phyloP scores from a whole-genome alignment of 108 stramenopile genomes.

The Cyclotella choctawhatcheeana region DNA sequence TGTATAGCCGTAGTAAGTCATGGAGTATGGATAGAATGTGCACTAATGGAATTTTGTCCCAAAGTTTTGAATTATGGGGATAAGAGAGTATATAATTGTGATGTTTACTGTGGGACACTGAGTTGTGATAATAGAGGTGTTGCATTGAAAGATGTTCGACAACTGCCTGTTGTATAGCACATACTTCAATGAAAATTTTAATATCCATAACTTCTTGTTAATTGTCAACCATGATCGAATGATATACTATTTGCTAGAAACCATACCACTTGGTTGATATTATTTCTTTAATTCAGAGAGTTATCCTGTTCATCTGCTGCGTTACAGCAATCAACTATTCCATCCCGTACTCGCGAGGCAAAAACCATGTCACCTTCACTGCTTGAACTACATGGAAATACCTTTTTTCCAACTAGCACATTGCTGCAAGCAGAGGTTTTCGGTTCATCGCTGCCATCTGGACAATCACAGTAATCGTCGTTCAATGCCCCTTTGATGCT shows the following conservation, averaged over 20 bases:
- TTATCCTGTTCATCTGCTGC: conserved; percentile 80
- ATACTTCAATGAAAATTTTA: too few species aligned
- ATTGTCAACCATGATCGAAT: too few species aligned
- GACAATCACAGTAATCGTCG: conserved; percentile 85
- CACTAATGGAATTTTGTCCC: conserved; percentile 55
- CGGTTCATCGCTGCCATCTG: conserved; percentile 75
- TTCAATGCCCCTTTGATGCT: conserved; percentile 48
- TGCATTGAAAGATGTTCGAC: background rate
- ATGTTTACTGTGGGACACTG: conserved; percentile 57
- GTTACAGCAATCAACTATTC: conserved; percentile 70
- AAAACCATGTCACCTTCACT: conserved; percentile 45
- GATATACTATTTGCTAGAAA: too few species aligned
- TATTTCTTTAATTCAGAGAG: too few species aligned
- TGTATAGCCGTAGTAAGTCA: conserved; percentile 76
- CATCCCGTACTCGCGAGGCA: conserved; percentile 68
- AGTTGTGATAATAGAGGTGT: background rate
- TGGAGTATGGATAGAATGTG: conserved; percentile 84
- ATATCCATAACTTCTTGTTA: too few species aligned
- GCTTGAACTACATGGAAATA: conserved; percentile 50
- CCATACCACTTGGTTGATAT: too few species aligned
- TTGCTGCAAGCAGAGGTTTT: conserved; percentile 72
- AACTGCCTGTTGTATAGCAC: background rate
- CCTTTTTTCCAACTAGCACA: conserved; percentile 47
- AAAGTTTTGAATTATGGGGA: conserved; percentile 54
- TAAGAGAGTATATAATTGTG: conserved; percentile 77